Percentiles rank a stretch among this genome's conserved stretches.
These are phyloP conservation scores for Colletotrichum euphorbiae DNA, from an alignment of 2,329 filamentous ascomycete genomes.

Conservation along the genomic window DNA sequence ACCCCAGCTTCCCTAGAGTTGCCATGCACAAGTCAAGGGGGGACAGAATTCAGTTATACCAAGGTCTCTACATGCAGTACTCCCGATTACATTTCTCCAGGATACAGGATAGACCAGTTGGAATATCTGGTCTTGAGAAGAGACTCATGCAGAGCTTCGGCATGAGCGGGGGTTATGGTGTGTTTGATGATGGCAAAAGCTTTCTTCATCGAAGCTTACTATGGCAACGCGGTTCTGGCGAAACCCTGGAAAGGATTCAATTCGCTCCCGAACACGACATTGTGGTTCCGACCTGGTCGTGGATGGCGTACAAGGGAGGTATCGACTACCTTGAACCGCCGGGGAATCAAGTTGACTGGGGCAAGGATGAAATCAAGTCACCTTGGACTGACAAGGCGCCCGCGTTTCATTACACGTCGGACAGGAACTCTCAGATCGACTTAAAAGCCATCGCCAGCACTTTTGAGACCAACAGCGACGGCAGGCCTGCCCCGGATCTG, in stretches of 20 bases:
- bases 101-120: neutral
- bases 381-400: neutral
- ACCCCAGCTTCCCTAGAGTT: neutral
- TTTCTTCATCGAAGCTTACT: neutral
- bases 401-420: neutral
- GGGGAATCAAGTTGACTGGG: neutral
- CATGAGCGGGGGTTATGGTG: neutral
- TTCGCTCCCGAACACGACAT: neutral
- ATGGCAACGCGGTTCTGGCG: neutral
- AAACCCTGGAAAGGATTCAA: neutral
- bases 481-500: neutral
- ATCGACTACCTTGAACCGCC: neutral
- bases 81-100: neutral
- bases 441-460: neutral
- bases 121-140: neutral
- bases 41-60: neutral
- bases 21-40: neutral
- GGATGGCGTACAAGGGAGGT: conserved; percentile 1
- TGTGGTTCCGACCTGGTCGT: neutral
- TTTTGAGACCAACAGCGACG: neutral
- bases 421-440: too few relatives aligned
- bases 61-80: neutral
- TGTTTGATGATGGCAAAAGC: neutral
- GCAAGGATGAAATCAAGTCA: neutral
- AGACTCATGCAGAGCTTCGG: neutral